Evolutionary conservation across 2,329 filamentous ascomycete genomes (phyloP), one percentile per base, ranked within the genome.

Genomic region (Fusarium buxicola): DNA sequence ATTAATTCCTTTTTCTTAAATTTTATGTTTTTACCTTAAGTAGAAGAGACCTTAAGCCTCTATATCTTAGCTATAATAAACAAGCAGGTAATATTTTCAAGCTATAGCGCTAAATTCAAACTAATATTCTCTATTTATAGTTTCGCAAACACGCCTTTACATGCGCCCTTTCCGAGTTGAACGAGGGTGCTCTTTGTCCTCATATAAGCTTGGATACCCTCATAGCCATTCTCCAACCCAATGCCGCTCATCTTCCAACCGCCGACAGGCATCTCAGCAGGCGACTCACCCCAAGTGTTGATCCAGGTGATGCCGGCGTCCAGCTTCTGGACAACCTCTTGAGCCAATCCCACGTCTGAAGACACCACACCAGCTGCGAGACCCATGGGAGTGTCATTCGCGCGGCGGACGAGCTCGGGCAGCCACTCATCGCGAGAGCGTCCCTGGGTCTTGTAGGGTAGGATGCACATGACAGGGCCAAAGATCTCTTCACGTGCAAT

Each of bases 231-330:
- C 82, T 96, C 92, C 2, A 96, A 88, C 0, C 92, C 92, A 9
- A 96, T 79, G 30, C 93, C 93, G 73, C 92, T 96, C 83, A 91
- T 84, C 81, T 96, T 96, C 93, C 92, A 96, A 0, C 92, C 92
- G 9, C 92, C 92, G 0, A 96, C 92, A 3, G 90, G 90, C 93
- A 96, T 96, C 81, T 96, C 92, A 0, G 93, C 92, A 0, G 92
- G 92, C 44, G 86, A 89, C 79, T 96, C 92, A n/a, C 93, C 92
- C 93, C 93, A 96, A 0, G 91, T 93, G 75, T 96, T 96, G 48
- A 96, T 84, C 92, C 92, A 96, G 1, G 92, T 96, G 71, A 96
- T 96, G 30, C 92, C 92, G 0, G 92, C 92, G 72, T 96, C 84
- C 6, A 96, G 79, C 70, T 86, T 83, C 21, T 85, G 83, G 36